Base-by-base conservation (phyloP, 2,329 filamentous ascomycete genomes). In the Fusarium verticillioides region DNA sequence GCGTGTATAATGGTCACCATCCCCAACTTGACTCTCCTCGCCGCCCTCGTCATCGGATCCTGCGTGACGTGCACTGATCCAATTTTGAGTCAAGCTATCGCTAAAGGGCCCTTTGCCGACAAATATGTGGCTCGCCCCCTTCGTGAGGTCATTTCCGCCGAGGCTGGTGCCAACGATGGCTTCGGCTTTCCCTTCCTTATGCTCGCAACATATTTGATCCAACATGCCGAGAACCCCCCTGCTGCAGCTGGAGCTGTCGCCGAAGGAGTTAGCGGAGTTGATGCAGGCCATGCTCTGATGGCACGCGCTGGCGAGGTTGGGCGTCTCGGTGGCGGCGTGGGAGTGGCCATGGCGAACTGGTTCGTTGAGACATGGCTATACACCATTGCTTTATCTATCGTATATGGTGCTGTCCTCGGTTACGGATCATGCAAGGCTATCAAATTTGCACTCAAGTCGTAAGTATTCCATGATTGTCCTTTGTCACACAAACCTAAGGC, bases 111-210 rank as follows among this genome's bases (percentile, higher is more conserved):
- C 0, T 79, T 92, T 71, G 85, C 89, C 1, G 89, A 91, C 74
- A 90, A 89, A 68, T 91, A 86, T 54, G 89, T 91, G 5, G 82
- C 86, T 23, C 85, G 89, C 2, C 83, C 85, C 2, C 81, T 91
- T 5, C 85, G 89, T 19, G 88, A 91, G 74, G 87, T 91, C 63
- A 91, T 91, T n/a, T 90, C 89, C 0, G 84, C 89, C 1, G 89
- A 91, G 72, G 89, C 88, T 4, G 89, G 89, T 12, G 86, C 86
- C 4, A 91, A 91, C 65, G 89, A 91, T 65, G 89, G 89, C 0
- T 90, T 91, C 23, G 89, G 88, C 0, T 91, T 90, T 47, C 89
- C 88, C 0, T 91, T 91, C 60, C 81, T 91, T 5, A 85, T 90
- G 81, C 57, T 71, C 1, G 62, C 67, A 1, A 61, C 63, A 2